Base-by-base conservation (phyloP, 805 yeast species). In the Starmerella apis region DNA sequence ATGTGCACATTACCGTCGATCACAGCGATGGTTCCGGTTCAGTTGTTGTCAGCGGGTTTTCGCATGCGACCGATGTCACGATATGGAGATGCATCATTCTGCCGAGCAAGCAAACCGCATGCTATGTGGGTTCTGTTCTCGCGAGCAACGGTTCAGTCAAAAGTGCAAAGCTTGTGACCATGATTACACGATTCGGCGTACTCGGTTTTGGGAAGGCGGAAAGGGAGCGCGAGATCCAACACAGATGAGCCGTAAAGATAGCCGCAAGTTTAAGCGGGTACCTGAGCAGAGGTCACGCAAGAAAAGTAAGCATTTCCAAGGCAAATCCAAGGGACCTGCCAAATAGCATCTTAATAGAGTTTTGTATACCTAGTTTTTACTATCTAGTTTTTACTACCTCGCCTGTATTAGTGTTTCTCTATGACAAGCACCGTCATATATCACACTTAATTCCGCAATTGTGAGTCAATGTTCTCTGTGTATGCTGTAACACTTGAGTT, bases 131-230 rank as follows among this genome's bases (percentile, higher is more conserved):
- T 59, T 57, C 52, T 69, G 73, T 54, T 67, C 72, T 7, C 58
- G 69, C 4, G 73, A 69, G 56, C 72, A 69, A 59, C 61, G 63
- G 42, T 67, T 68, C 47, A 42, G 52, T 41, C 61, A 59, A n/a
- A 60, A 60, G 14, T 69, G 73, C 51, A 53, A 51, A 4, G 65
- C 55, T 52, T 70, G 74, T 50, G 59, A 62, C 10, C 69, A 68
- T 44, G 60, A 63, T 35, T 70, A 66, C 46, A 60, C 64, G 13
- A 50, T 57, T 9, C 56, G 65, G 22, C 60, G 50, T 27, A 57
- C 72, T 2, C 65, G 68, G 16, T 71, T 70, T 57, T 70, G 74
- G 74, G 74, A 70, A 52, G 74, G 74, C 20, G 74, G 74, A 0
- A 60, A 57, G 36, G 74, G 74, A 2, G 68, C 70, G 14, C 63